Evolutionary conservation across 106 monocot genomes (phyloP), one percentile per base, ranked within the genome.

Genomic region (Hemerocallis citrina): DNA sequence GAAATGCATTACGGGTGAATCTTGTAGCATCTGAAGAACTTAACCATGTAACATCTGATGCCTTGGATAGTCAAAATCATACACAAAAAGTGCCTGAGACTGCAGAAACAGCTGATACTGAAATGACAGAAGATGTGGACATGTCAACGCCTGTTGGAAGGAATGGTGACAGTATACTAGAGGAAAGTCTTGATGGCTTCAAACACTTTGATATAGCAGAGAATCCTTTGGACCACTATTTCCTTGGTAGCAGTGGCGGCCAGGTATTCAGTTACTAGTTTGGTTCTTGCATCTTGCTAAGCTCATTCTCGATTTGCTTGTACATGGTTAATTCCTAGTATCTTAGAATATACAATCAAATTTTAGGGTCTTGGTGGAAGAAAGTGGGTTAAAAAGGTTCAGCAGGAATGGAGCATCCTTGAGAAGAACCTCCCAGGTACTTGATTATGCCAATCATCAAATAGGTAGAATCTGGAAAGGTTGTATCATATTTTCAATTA

Each of bases 321-420:
- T 27, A 13, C 27, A 27, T 31, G 54, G 16, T 32, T 16, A n/a
- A 2, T 54, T 54, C 31, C 8, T 4, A 54, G 13, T 31, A 31
- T 54, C 15, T 28, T 25, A n/a, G 29, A 46, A 68, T 16, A 37
- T 23, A 29, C 12, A 63, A 31, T 58, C 27, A 43, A 34, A 62
- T 42, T 69, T 52, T 70, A 92, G 87, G 32, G 59, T 57, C 57
- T 29, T 33, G 73, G 82, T 33, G 87, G 72, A 60, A 88, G 72
- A 54, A 88, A 85, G 45, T 98, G 98, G 92, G 77, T 67, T 37
- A 92, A 85, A 77, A 98, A 98, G 57, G 79, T 98, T 62, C 87
- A 98, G 59, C 84, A 88, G 57, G 98, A 98, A 67, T 98, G 98
- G 98, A 74, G 52, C 59, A 88, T 98, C 61, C 88, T 98, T 27